Base-by-base conservation (phyloP, 108 stramenopile species). In the Pelagomonas calceolata region DNA sequence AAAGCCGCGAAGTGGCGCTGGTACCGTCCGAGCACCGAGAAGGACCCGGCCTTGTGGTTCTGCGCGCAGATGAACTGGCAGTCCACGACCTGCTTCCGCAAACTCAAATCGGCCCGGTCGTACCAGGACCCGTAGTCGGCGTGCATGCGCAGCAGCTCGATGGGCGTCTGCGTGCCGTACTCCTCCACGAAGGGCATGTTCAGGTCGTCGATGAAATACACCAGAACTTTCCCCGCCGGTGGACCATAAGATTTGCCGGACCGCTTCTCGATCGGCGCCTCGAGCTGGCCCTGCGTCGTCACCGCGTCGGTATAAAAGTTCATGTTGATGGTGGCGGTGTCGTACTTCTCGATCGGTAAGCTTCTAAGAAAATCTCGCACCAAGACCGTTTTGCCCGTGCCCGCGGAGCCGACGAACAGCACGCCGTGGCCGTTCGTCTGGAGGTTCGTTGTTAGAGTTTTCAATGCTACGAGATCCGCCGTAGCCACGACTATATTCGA, bases 111-210 rank as follows among this genome's bases (percentile, higher is more conserved):
- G 14, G 30, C 17, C 10, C 81, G 77, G 70, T 81, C 81, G 70
- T 69, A 81, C 77, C 77, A 78, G 31, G 68, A 66, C 0, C 74
- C 71, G 70, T 77, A 72, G 60, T 78, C 81, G 34, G 78, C 36
- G 43, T 75, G 72, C 39, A 78, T 77, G 51, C 77, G 69, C 33
- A 81, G 32, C 32, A 81, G 70, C 7, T 74, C 77, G 39, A 81
- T 76, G 36, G 81, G 77, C 12, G 77, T 79, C 71, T 82, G 81
- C 34, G 81, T 82, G 35, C 81, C 81, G 73, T 79, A 82, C 36
- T 69, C 70, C 67, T 82, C 81, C 30, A 82, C 81, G 32, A 46
- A 45, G 30, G 81, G 75, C 75, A 82, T 73, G 73, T 82, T 82
- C 32, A 82, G 31, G 60, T 82, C 81, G 69, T 82, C 69, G 66